Base-by-base conservation (phyloP, 2,329 filamentous ascomycete species). In the Paraconiothyrium sp. region DNA sequence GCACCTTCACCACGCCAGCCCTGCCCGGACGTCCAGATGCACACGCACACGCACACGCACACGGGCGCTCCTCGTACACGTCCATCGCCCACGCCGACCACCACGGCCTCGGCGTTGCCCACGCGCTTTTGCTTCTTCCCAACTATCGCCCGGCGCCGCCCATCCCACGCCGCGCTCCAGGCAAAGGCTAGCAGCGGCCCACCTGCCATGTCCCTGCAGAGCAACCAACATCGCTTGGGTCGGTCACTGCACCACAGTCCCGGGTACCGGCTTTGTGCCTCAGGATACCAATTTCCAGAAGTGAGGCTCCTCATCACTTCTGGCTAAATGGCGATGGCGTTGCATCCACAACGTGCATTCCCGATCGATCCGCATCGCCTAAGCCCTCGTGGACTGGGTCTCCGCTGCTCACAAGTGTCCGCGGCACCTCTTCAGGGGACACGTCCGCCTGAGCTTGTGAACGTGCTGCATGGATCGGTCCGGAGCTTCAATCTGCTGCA, bases 361-460 rank as follows among this genome's bases (percentile, higher is more conserved):
- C 58, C 62, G 62, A 64, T 64, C 62, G 58, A 64, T 64, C 58
- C 54, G 58, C 34, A 47, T 34, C 60, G 30, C 52, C 20, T 39
- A 24, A 7, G 57, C 22, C 16, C 10, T 46, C 43, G 41, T 32
- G 41, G 24, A 55, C 37, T 16, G 11, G 14, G n/a, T 35, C 39
- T 44, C n/a, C n/a, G 34, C 24, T 14, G 43, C 41, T 20, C 13
- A 13, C 27, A 48, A 1, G 14, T 16, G 16, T 52, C 50, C 11
- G 16, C 34, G 50, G 27, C 22, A 20, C 34, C 48, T 22, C 16
- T 30, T 32, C 47, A 30, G 44, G 2, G 44, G 20, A 20, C 44
- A 48, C 2, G 22, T 9, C 13, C 20, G 30, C 11, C 37, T 54
- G 51, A 51, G 16, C 48, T 30, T n/a, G 16, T 32, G 27, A 24